These are phyloP conservation scores for Staphylotrichum longicolle DNA, from an alignment of 495 filamentous ascomycete species.

Conservation along the genomic window DNA sequence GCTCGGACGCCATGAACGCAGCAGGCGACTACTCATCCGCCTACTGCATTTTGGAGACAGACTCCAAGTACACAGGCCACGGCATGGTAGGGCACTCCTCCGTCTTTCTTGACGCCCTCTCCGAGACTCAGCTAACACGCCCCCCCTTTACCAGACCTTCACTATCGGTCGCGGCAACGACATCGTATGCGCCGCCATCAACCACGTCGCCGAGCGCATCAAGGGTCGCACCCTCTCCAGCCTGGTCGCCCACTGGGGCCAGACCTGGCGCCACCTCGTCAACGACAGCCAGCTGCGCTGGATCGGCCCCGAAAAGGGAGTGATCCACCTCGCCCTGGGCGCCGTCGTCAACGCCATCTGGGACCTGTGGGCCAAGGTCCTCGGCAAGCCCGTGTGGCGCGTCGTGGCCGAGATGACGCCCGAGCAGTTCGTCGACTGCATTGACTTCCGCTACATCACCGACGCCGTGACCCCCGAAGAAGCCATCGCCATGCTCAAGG, in stretches of 20 bases:
- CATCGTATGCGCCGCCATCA: slow-evolving; percentile 83
- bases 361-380: slow-evolving; percentile 90
- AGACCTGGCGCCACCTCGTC: slow-evolving; percentile 88
- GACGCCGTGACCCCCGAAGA: slow-evolving; percentile 89
- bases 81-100: slow-evolving; percentile 66
- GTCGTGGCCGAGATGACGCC: slow-evolving; percentile 87
- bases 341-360: slow-evolving; percentile 91
- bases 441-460: slow-evolving; percentile 92
- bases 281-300: slow-evolving; percentile 87
- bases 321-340: slow-evolving; percentile 87
- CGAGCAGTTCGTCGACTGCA: slow-evolving; percentile 79
- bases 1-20: slow-evolving; percentile 96
- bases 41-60: slow-evolving; percentile 87
- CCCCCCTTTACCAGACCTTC: slow-evolving; percentile 63
- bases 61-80: slow-evolving; percentile 70
- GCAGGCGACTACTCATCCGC: slow-evolving; percentile 90
- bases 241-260: slow-evolving; percentile 77
- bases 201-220: slow-evolving; percentile 70
- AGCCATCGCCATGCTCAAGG: slow-evolving; percentile 66
- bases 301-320: slow-evolving; percentile 95
- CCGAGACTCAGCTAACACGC: slow-evolving; percentile 3
- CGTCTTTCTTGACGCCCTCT: not conserved
- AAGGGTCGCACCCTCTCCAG: slow-evolving; percentile 68
- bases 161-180: slow-evolving; percentile 96
- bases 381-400: slow-evolving; percentile 85